phyloP scores from a whole-genome alignment of 2,329 filamentous ascomycete genomes.

The Cladophialophora bantiana region DNA sequence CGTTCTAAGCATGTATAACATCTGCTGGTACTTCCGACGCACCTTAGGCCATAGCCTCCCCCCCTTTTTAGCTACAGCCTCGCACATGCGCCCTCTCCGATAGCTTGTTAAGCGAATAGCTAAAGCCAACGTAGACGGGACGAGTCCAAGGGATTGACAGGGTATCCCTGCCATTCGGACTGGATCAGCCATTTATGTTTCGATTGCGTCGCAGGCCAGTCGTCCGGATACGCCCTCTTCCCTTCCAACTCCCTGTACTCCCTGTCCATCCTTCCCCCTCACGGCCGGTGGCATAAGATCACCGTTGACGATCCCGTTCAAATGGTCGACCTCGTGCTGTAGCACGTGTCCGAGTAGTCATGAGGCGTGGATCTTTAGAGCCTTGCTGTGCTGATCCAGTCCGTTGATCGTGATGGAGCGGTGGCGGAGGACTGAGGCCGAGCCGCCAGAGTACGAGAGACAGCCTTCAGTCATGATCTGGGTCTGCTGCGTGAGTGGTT shows the following conservation, averaged over 20 bases:
- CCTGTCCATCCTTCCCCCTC: constrained; percentile 11
- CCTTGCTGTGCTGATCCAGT: background rate
- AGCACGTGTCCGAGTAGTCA: background rate
- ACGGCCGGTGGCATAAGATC: constrained; percentile 4
- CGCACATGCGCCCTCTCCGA: background rate
- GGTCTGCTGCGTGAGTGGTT: background rate
- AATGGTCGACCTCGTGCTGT: constrained; percentile 20
- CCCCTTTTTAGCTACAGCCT: no score
- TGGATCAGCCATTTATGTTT: background rate
- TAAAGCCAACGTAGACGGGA: background rate
- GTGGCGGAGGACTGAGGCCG: background rate
- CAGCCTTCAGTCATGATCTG: constrained; percentile 11
- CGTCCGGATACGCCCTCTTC: background rate
- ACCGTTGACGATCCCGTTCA: constrained; percentile 18
- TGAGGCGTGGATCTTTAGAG: constrained; percentile 9
- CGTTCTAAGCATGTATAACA: background rate
- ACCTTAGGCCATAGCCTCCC: background rate
- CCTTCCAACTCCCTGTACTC: constrained; percentile 2
- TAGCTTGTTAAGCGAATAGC: background rate
- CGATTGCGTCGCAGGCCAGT: constrained; percentile 10
- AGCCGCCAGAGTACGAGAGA: constrained; percentile 16
- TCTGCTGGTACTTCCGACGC: background rate
- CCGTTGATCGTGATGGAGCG: constrained; percentile 11
- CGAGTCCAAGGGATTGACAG: background rate
- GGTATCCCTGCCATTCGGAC: background rate